Base-by-base conservation (phyloP, 345 rosid species). In the Balakata baccata region DNA sequence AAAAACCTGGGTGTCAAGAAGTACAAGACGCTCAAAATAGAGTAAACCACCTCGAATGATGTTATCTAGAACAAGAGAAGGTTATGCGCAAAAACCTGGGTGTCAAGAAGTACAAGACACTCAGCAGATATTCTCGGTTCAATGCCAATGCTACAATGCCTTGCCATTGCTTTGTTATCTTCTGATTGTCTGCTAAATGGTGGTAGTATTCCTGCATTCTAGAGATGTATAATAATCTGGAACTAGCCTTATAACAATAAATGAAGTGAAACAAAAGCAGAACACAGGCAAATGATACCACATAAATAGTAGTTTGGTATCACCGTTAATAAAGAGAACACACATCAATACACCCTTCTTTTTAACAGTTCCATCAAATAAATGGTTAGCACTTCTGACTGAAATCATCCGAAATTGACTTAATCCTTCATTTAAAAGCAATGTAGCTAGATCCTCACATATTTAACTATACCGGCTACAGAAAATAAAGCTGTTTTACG, bases 81-180 rank as follows among this genome's bases (percentile, higher is more conserved):
- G 7, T 39, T 12, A 39, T 37, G n/a, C 43, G 22, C 63, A 13
- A 76, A 77, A 81, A 88, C 97, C 94, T 86, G 97, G 18, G 87
- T 85, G 79, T 91, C 97, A 23, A 91, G 97, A 77, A 91, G 95
- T 47, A 92, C 85, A 64, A 88, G 81, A 52, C 97, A 83, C 73
- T 92, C 90, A 47, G 90, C 79, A 45, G 97, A 88, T 82, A 90
- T 82, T 77, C 97, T 86, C 8, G 95, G 93, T 75, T 92, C 97
- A 71, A 90, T 90, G 70, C 95, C 95, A 2, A 80, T 64, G 25
- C 89, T 89, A 72, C 89, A 89, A 75, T 92, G 97, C 83, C 82
- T 90, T 39, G 90, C 90, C 83, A 80, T 79, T 57, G 88, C 86
- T 81, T 82, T 84, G 29, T 83, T 85, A 49, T 89, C 97, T 73